phyloP scores from a whole-genome alignment of 2,329 filamentous ascomycete genomes.

The Didymella keratinophila region DNA sequence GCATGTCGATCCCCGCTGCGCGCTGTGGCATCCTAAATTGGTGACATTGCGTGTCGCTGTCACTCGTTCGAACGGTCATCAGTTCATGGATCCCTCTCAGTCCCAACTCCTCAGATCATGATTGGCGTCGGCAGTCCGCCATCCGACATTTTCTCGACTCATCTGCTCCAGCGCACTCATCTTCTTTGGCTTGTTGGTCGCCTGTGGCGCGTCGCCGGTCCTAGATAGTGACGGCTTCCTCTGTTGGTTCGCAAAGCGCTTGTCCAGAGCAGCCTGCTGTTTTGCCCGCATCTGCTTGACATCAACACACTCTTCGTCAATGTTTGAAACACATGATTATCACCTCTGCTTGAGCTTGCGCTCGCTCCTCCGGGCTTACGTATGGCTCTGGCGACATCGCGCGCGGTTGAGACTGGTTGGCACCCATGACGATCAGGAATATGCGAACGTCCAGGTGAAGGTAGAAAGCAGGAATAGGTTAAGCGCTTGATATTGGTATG shows the following conservation, averaged over 20 bases:
- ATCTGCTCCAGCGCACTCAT: slow-evolving; percentile 38
- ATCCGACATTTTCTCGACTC: slow-evolving; percentile 44
- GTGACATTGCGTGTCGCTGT: background rate
- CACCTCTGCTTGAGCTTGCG: slow-evolving; percentile 37
- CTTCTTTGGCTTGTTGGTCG: slow-evolving; percentile 27
- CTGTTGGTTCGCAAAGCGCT: slow-evolving; percentile 33
- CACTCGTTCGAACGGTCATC: background rate
- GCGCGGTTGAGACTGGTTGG: slow-evolving; percentile 33
- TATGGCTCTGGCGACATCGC: slow-evolving; percentile 31
- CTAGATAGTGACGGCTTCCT: slow-evolving; percentile 23
- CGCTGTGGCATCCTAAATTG: background rate
- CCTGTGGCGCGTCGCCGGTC: slow-evolving; percentile 12
- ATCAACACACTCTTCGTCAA: slow-evolving; percentile 6
- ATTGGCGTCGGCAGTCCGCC: slow-evolving; percentile 41
- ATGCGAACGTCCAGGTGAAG: background rate
- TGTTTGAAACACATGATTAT: background rate
- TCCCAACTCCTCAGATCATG: slow-evolving; percentile 40
- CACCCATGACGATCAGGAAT: slow-evolving; percentile 31
- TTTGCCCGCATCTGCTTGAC: slow-evolving; percentile 40
- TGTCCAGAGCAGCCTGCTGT: slow-evolving; percentile 40
- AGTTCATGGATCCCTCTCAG: slow-evolving; percentile 14
- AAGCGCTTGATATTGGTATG: background rate
- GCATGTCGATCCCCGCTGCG: background rate
- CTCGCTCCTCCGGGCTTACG: slow-evolving; percentile 35
- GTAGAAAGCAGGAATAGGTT: background rate